These are phyloP conservation scores for Ascocoryne sarcoides DNA, from an alignment of 2,329 filamentous ascomycete species.

Conservation along the genomic window DNA sequence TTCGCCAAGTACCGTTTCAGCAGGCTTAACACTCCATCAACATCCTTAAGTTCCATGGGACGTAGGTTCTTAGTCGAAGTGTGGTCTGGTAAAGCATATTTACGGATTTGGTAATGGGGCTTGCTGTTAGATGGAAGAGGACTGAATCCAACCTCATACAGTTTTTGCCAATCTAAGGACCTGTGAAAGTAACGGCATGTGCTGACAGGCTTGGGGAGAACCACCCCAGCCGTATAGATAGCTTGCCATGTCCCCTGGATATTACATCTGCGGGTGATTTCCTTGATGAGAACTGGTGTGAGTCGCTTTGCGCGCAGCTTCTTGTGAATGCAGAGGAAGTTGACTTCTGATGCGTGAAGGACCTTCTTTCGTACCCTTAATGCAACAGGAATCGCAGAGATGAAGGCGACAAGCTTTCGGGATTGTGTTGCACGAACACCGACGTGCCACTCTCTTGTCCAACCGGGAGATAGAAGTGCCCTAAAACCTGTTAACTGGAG, in stretches of 20 bases:
- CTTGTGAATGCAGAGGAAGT: constrained; percentile 97
- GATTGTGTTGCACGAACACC: constrained; percentile 80
- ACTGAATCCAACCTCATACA: constrained; percentile 91
- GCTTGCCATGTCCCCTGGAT: constrained; percentile 83
- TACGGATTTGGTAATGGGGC: constrained; percentile 73
- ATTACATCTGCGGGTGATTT: constrained; percentile 90
- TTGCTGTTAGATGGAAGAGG: constrained; percentile 78
- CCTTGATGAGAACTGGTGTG: constrained; percentile 91
- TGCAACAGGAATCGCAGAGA: constrained; percentile 82
- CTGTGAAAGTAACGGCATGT: constrained; percentile 95
- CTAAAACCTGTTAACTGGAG: background rate
- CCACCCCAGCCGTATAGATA: constrained; percentile 87
- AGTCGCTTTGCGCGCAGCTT: constrained; percentile 91
- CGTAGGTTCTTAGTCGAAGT: constrained; percentile 70
- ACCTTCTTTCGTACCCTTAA: constrained; percentile 70
- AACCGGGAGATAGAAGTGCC: constrained; percentile 86
- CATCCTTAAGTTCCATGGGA: constrained; percentile 69
- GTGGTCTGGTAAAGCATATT: constrained; percentile 70
- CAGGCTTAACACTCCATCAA: constrained; percentile 65
- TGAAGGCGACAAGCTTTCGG: constrained; percentile 86
- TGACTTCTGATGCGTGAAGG: constrained; percentile 82
- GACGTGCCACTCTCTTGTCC: constrained; percentile 90
- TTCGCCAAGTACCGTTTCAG: constrained; percentile 69
- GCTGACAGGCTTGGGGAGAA: constrained; percentile 84
- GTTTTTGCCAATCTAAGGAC: constrained; percentile 88